Percentiles rank a stretch among this genome's conserved stretches.
Evolutionary conservation across 1,139 yeast species (phyloP).

Genomic region (Debaryomycetaceae sp.): DNA sequence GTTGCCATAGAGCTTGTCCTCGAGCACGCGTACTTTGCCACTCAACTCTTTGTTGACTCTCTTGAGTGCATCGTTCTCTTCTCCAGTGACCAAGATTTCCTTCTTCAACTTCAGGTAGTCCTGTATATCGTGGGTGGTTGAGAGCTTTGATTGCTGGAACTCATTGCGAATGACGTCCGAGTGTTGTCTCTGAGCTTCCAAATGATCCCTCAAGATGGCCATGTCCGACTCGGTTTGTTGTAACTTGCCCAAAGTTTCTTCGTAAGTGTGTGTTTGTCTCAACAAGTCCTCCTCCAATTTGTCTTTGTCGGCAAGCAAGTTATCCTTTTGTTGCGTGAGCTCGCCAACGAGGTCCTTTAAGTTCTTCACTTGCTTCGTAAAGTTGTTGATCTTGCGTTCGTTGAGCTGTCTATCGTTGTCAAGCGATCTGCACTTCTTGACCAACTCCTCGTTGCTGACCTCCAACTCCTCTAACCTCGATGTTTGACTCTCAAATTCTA

Average conservation of each 20-base stretch:
- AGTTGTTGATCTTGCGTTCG: constrained; percentile 44
- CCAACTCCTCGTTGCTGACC: constrained; percentile 37
- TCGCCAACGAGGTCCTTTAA: constrained; percentile 52
- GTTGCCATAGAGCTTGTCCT: constrained; percentile 41
- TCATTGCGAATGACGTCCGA: constrained; percentile 31
- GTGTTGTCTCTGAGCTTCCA: constrained; percentile 31
- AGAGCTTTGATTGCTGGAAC: constrained; percentile 30
- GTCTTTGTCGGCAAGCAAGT: constrained; percentile 44
- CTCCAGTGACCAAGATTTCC: constrained; percentile 34
- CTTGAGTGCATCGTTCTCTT: constrained; percentile 41
- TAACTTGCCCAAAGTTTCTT: constrained; percentile 35
- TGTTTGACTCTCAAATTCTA: constrained; percentile 46
- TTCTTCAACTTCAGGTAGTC: constrained; percentile 37
- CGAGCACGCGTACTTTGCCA: constrained; percentile 29
- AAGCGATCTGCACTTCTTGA: constrained; percentile 43
- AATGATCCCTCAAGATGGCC: constrained; percentile 31
- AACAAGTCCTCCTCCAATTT: constrained; percentile 43
- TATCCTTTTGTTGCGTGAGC: constrained; percentile 46
- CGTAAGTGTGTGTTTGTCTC: constrained; percentile 39
- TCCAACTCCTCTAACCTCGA: constrained; percentile 51
- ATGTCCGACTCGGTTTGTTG: constrained; percentile 28
- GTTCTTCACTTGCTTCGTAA: constrained; percentile 47
- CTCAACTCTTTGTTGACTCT: constrained; percentile 33
- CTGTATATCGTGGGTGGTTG: constrained; percentile 27
- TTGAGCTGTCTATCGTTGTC: constrained; percentile 40